Conservation (phyloP, 768 basidiomycete species). For the Pleurotus citrinopileatus region DNA sequence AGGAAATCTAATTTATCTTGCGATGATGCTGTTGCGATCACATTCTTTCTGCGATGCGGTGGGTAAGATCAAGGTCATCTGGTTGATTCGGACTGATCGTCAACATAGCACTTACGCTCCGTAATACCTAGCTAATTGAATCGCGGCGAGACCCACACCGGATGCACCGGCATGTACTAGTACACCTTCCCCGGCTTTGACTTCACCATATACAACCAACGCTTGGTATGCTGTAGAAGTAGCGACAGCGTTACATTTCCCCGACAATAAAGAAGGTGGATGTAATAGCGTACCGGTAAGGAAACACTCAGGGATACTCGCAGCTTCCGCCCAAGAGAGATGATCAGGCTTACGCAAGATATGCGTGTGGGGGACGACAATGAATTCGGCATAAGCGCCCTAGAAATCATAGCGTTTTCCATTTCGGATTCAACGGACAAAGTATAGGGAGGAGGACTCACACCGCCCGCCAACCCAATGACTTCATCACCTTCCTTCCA, state of each 20-base stretch:
- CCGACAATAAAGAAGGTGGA: constrained; percentile 8
- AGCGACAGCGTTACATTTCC: neutral
- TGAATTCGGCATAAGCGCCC: constrained; percentile 92
- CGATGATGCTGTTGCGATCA: constrained; percentile 86
- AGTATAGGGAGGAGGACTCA: constrained; percentile 38
- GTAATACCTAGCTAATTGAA: constrained; percentile 75
- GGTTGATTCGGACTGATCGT: constrained; percentile 2
- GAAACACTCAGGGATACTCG: constrained; percentile 85
- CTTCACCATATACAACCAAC: constrained; percentile 58
- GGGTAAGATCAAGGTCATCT: constrained; percentile 12
- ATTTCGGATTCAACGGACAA: neutral
- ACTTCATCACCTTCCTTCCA: constrained; percentile 73
- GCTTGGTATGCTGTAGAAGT: constrained; percentile 41
- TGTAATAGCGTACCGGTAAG: constrained; percentile 63
- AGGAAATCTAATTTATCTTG: constrained; percentile 81
- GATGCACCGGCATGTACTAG: constrained; percentile 91
- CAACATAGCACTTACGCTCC: constrained; percentile 59
- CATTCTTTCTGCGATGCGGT: constrained; percentile 58
- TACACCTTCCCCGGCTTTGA: constrained; percentile 70
- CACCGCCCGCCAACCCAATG: constrained; percentile 76
- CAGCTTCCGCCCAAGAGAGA: constrained; percentile 82
- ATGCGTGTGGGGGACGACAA: constrained; percentile 63
- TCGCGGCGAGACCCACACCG: constrained; percentile 86
- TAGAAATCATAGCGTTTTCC: constrained; percentile 22
- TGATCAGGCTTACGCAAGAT: constrained; percentile 71